Evolutionary conservation across 2,329 filamentous ascomycete species (phyloP), one percentile per base, ranked within the genome.

Genomic region (Paecilomyces dactylethromorphus): DNA sequence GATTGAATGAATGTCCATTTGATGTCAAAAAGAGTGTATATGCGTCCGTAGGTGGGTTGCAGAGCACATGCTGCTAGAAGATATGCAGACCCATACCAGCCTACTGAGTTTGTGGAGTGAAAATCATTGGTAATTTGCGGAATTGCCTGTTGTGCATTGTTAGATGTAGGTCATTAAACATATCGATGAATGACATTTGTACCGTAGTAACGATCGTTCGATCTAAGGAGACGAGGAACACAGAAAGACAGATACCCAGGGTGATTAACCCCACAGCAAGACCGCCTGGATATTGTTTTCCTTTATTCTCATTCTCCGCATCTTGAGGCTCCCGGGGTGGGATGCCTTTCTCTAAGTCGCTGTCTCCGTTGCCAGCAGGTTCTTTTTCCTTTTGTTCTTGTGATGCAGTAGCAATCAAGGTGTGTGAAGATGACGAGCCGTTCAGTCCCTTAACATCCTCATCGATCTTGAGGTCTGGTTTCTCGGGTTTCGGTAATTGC

Each of bases 101-200:
- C 66, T 15, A 68, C 64, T n/a, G 65, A 61, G n/a, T 60, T 61
- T 4, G 65, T 63, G 2, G 65, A 64, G 13, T 64, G 52, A 55
- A 68, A 68, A n/a, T 66, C 59, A 57, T 64, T 77, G 0, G 80
- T 81, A 57, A 82, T 81, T 55, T 71, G 69, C 2, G 80, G 80
- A 56, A 81, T 74, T 12, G 79, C 71, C 71, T 73, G 13, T 13
- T 3, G 15, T 22, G 33, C 15, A 24, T 29, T n/a, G 33, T 50
- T 4, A 15, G 10, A 31, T 8, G 18, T n/a, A 57, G 50, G 52
- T 45, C 29, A 50, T 11, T n/a, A 49, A 35, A 32, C 13, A 10
- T 24, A 13, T 3, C 10, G 3, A 18, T 32, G 21, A 53, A 1
- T 11, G 12, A 24, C 6, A 15, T 15, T 53, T 58, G 18, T 59